phyloP scores from a whole-genome alignment of 2,329 filamentous ascomycete genomes.

The Penicillium sp. region DNA sequence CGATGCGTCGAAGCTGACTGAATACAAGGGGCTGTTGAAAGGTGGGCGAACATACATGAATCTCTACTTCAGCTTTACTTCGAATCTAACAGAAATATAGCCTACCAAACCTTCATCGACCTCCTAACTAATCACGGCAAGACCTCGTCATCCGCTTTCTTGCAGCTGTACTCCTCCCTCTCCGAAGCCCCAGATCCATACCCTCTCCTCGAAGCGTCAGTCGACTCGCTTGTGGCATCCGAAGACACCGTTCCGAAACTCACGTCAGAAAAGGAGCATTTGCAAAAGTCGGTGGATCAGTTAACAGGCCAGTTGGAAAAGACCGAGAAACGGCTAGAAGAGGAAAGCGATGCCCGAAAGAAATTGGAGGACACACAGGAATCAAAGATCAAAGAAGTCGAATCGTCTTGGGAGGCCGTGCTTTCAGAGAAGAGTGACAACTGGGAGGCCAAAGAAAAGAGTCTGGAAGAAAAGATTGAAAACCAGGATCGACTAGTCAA shows the following conservation, averaged over 20 bases:
- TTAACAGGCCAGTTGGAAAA: conserved; percentile 80
- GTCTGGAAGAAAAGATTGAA: conserved; percentile 86
- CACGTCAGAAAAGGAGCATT: conserved; percentile 78
- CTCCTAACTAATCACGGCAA: conserved; percentile 95
- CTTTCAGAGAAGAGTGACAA: conserved; percentile 92
- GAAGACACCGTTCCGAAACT: conserved; percentile 91
- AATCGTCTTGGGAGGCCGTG: conserved; percentile 84
- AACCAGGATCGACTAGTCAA: conserved; percentile 88
- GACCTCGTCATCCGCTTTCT: conserved; percentile 84
- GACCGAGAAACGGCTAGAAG: conserved; percentile 72
- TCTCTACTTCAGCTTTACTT: not conserved
- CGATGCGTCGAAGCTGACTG: conserved; percentile 76
- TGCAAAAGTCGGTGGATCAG: conserved; percentile 73
- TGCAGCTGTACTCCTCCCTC: conserved; percentile 86
- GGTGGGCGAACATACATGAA: conserved; percentile 46
- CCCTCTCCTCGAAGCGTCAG: conserved; percentile 89
- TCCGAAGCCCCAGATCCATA: conserved; percentile 97
- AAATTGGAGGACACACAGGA: conserved; percentile 75
- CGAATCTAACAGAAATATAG: conserved; percentile 41
- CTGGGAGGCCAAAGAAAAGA: conserved; percentile 90
- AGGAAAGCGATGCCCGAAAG: conserved; percentile 68
- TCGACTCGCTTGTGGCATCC: conserved; percentile 86
- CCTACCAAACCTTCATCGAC: conserved; percentile 97
- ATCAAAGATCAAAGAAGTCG: conserved; percentile 78
- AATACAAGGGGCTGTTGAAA: conserved; percentile 87